Percentiles rank a stretch among this genome's conserved stretches.
Conservation (phyloP, 331 rosid genomes). For the Malus hybrid region DNA sequence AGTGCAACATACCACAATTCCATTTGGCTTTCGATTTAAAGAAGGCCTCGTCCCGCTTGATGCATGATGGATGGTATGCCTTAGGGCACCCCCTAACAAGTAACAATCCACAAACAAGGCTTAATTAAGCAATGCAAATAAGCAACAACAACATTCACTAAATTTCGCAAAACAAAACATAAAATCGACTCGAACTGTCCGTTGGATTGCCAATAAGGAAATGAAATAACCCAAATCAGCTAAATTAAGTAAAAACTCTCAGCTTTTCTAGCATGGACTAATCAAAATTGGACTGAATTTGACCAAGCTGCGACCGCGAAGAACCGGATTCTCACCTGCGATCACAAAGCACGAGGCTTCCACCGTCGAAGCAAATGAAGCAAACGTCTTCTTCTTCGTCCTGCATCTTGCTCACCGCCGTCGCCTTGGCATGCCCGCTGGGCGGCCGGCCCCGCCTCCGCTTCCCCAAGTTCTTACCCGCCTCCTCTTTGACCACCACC, state of each 20-base stretch:
- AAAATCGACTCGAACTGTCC: background rate
- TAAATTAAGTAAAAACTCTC: background rate
- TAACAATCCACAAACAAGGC: background rate
- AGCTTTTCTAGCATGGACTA: background rate
- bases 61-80: slow-evolving; percentile 92
- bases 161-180: background rate
- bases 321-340: slow-evolving; percentile 49
- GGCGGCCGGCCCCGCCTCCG: slow-evolving; percentile 84
- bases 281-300: background rate
- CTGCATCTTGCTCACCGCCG: slow-evolving; percentile 27
- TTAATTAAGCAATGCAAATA: slow-evolving; percentile 3
- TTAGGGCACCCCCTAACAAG: slow-evolving; percentile 83
- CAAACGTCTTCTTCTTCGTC: slow-evolving; percentile 88
- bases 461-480: slow-evolving; percentile 27
- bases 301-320: background rate
- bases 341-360: slow-evolving; percentile 97
- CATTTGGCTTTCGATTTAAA: slow-evolving; percentile 89
- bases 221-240: background rate
- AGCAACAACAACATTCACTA: background rate
- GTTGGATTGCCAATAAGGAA: background rate
- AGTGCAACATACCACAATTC: slow-evolving; percentile 75
- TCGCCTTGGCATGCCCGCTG: slow-evolving; percentile 27
- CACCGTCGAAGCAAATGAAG: slow-evolving; percentile 95
- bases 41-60: slow-evolving; percentile 87
- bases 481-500: slow-evolving; percentile 18